A percentile compares a stretch with the other conserved stretches of the same genome.
phyloP scores from a whole-genome alignment of 768 basidiomycete genomes.

The Hemileccinum rubropunctum region DNA sequence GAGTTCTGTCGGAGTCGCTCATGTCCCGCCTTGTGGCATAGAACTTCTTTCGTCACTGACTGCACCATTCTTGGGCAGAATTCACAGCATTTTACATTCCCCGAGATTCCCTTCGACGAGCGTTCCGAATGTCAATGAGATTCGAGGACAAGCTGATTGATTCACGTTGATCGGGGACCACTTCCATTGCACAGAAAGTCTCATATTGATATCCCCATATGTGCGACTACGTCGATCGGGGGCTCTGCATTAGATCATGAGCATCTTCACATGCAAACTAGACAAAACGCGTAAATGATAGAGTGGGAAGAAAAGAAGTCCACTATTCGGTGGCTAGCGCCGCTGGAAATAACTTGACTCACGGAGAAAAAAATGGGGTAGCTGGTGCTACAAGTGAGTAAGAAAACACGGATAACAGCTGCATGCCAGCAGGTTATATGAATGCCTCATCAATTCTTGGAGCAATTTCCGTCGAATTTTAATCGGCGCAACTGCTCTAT shows the following conservation, averaged over 20 bases:
- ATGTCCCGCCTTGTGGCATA: not conserved
- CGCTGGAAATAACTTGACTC: not conserved
- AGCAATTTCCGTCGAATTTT: constrained; percentile 26
- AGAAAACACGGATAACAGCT: constrained; percentile 5
- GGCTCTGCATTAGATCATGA: constrained; percentile 2
- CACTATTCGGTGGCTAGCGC: constrained; percentile 1
- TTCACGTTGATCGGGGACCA: constrained; percentile 3
- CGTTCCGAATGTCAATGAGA: not conserved
- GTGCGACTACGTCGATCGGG: constrained; percentile 10
- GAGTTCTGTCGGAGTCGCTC: not conserved
- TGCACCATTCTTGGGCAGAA: not conserved
- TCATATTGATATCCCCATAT: constrained; percentile 11
- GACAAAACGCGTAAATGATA: not conserved
- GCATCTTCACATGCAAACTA: not conserved
- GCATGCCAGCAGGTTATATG: constrained; percentile 7
- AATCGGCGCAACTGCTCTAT: constrained; percentile 20
- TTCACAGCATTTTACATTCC: not conserved
- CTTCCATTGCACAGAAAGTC: constrained; percentile 16
- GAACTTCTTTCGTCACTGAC: not conserved
- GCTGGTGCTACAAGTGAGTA: constrained; percentile 1
- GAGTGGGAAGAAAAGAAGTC: not conserved
- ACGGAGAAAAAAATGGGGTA: not conserved
- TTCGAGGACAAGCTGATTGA: not conserved
- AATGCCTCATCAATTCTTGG: constrained; percentile 9
- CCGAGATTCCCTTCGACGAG: not conserved